These are phyloP conservation scores for Eurotiales sp. DNA, from an alignment of 2,329 filamentous ascomycete species.

Conservation along the genomic window DNA sequence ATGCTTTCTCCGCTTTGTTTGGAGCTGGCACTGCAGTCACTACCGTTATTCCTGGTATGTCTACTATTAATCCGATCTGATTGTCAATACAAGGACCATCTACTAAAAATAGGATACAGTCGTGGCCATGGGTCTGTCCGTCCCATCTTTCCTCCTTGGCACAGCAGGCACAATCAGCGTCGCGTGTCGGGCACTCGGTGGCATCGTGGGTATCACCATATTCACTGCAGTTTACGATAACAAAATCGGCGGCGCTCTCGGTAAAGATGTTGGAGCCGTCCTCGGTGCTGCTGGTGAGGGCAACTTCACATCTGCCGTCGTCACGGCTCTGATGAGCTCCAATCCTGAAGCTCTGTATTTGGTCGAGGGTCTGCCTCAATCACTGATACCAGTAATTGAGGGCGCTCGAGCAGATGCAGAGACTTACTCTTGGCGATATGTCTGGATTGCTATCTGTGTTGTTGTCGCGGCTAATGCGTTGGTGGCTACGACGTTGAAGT, in stretches of 20 bases:
- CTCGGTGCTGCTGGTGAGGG: background rate
- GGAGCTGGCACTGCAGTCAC: background rate
- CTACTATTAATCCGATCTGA: background rate
- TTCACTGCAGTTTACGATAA: slow-evolving; percentile 1
- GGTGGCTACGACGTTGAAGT: slow-evolving; percentile 1
- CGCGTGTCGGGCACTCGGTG: background rate
- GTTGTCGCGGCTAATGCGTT: slow-evolving; percentile 1
- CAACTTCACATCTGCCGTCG: background rate
- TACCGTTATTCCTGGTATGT: background rate
- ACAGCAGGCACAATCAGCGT: background rate
- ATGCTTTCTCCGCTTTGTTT: background rate
- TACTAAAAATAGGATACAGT: background rate
- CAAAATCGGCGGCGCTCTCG: background rate
- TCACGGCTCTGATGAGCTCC: background rate
- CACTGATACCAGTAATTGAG: background rate
- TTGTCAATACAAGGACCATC: background rate
- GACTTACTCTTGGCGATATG: background rate
- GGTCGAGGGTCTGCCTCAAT: background rate
- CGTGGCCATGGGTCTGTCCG: background rate
- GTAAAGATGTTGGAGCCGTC: background rate
- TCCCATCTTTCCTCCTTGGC: background rate
- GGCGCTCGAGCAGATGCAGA: background rate
- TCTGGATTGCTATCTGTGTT: background rate
- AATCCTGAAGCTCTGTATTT: background rate
- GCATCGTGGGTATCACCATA: background rate